Evolutionary conservation across 2,329 filamentous ascomycete genomes (phyloP).

Genomic region (Colletotrichum sp.): DNA sequence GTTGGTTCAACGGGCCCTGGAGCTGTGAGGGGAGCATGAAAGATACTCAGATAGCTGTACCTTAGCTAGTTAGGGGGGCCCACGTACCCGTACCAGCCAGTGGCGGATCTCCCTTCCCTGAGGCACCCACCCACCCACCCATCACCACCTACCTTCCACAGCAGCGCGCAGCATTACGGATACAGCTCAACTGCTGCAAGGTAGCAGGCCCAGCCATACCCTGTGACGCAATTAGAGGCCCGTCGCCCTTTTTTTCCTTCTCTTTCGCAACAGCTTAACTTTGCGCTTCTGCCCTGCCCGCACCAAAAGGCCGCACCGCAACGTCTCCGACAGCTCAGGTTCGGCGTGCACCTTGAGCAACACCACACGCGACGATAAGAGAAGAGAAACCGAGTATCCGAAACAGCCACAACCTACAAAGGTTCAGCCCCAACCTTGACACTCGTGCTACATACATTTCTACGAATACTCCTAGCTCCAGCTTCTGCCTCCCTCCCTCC

Average conservation of each 20-base stretch:
- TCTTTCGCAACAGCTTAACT: background rate
- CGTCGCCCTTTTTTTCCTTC: background rate
- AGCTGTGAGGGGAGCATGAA: background rate
- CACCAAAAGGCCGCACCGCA: background rate
- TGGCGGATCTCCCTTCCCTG: conserved; percentile 7
- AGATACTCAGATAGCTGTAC: background rate
- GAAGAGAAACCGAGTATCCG: background rate
- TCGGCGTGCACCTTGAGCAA: background rate
- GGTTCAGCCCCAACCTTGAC: background rate
- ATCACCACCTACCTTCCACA: background rate
- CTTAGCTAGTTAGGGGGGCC: background rate
- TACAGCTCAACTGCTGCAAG: background rate
- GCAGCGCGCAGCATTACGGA: background rate
- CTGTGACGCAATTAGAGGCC: conserved; percentile 21
- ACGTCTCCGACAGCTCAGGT: background rate
- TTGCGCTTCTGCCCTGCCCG: background rate
- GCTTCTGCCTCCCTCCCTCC: background rate
- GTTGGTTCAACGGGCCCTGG: background rate
- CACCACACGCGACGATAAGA: background rate
- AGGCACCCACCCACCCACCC: background rate
- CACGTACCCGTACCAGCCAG: background rate
- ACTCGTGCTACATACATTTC: background rate
- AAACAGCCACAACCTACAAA: background rate
- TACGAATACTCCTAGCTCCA: background rate
- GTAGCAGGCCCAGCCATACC: background rate